phyloP scores from a whole-genome alignment of 352 stramenopile species.

The Globisporangium heterothallicum region DNA sequence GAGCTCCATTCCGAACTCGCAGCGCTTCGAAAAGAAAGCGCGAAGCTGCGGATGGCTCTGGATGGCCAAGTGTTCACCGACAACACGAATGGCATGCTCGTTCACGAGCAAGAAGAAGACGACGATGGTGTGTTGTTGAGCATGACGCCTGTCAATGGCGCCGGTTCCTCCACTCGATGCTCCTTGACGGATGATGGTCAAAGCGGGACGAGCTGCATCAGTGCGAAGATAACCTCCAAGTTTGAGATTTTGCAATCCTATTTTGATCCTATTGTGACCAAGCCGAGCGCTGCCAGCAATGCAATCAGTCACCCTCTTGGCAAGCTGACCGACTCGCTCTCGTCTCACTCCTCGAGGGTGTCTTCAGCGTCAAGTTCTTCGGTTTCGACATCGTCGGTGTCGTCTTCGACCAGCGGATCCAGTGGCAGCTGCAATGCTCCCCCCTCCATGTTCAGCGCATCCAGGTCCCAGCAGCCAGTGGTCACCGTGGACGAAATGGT shows the following conservation, averaged over 20 bases:
- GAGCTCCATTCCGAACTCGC: constrained; percentile 66
- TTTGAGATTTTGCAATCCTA: constrained; percentile 80
- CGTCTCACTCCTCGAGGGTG: neutral
- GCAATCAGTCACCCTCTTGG: neutral
- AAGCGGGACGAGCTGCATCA: constrained; percentile 29
- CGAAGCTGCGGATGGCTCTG: constrained; percentile 43
- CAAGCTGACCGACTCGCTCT: neutral
- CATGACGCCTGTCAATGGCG: constrained; percentile 40
- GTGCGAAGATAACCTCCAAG: constrained; percentile 52
- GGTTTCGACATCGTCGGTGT: constrained; percentile 1
- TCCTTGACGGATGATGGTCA: constrained; percentile 1
- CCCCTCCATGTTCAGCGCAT: constrained; percentile 7
- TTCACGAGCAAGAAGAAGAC: constrained; percentile 73
- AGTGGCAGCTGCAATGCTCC: constrained; percentile 12
- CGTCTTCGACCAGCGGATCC: constrained; percentile 2
- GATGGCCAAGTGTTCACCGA: constrained; percentile 79
- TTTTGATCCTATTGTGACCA: constrained; percentile 37
- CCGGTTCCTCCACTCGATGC: neutral
- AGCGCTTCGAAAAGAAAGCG: constrained; percentile 56
- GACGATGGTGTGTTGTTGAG: constrained; percentile 76
- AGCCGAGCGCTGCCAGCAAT: neutral
- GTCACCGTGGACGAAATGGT: constrained; percentile 26
- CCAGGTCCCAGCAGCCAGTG: constrained; percentile 12
- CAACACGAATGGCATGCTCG: constrained; percentile 44
- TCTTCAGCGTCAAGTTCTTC: constrained; percentile 1